Percentiles rank a stretch among this genome's conserved stretches.
Evolutionary conservation across 805 yeast species (phyloP).

Genomic region (Yamadazyma insecticola): DNA sequence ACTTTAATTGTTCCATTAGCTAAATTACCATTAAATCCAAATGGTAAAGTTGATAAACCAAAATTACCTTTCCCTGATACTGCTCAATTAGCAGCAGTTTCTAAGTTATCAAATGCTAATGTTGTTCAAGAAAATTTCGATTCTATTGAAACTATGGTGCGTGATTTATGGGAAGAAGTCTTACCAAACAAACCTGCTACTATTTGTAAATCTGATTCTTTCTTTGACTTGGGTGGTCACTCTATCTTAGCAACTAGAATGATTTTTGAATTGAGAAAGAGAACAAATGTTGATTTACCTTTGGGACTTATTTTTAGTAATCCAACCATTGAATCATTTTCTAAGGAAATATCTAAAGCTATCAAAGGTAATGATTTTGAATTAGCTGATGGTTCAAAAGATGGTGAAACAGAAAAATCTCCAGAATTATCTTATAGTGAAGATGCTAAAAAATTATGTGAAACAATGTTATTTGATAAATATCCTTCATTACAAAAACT

Average conservation of each 20-base stretch:
- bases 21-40: slow-evolving; percentile 90
- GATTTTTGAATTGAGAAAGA: slow-evolving; percentile 87
- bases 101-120: slow-evolving; percentile 45
- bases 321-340: slow-evolving; percentile 80
- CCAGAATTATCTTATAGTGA: slow-evolving; percentile 49
- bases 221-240: slow-evolving; percentile 97
- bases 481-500: slow-evolving; percentile 42
- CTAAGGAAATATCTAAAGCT: slow-evolving; percentile 62
- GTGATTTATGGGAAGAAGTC: slow-evolving; percentile 80
- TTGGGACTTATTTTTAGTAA: slow-evolving; percentile 84
- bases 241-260: slow-evolving; percentile 94
- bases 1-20: slow-evolving; percentile 83
- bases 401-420: slow-evolving; percentile 17
- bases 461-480: slow-evolving; percentile 33
- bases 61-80: slow-evolving; percentile 92
- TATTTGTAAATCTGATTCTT: slow-evolving; percentile 74
- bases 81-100: slow-evolving; percentile 76
- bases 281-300: slow-evolving; percentile 75
- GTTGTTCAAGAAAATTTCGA: slow-evolving; percentile 53
- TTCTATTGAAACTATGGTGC: slow-evolving; percentile 59
- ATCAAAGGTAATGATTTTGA: slow-evolving; percentile 47
- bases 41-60: slow-evolving; percentile 97
- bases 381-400: slow-evolving; percentile 25
- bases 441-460: slow-evolving; percentile 62
- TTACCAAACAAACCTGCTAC: slow-evolving; percentile 83